A percentile compares a stretch with the other conserved stretches of the same genome.
Evolutionary conservation across 495 filamentous ascomycete genomes (phyloP).

Genomic region (Aspergillus ellipticus): DNA sequence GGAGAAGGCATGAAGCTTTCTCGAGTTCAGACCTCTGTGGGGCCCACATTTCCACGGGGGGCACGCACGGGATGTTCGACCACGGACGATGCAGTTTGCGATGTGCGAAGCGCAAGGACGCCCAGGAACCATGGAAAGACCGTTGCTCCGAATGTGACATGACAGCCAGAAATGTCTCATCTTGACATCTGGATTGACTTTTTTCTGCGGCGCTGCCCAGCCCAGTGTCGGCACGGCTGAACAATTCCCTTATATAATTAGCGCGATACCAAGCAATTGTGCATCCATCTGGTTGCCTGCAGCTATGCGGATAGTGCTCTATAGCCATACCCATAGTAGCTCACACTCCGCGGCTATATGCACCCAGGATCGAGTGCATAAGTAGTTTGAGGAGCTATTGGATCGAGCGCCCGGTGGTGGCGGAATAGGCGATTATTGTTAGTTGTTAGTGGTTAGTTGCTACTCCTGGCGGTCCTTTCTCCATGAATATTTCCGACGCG

Average conservation of each 20-base stretch:
- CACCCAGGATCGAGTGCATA: neutral
- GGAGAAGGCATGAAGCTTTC: neutral
- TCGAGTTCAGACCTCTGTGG: neutral
- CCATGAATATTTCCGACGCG: neutral
- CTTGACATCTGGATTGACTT: neutral
- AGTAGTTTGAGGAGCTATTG: neutral
- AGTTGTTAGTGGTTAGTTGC: too few relatives aligned
- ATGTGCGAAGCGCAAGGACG: neutral
- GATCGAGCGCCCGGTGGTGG: neutral
- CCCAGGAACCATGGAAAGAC: neutral
- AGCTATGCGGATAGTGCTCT: neutral
- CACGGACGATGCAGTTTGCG: neutral
- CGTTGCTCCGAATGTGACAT: neutral
- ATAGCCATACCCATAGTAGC: too few relatives aligned
- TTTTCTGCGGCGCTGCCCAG: neutral
- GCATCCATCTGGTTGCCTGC: too few relatives aligned
- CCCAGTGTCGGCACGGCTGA: neutral
- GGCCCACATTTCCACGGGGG: neutral
- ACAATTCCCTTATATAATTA: neutral
- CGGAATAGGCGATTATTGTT: neutral
- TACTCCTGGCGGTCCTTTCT: neutral
- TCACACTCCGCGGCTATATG: too few relatives aligned
- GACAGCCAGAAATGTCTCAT: neutral
- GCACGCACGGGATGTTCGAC: neutral
- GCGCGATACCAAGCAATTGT: neutral